A percentile compares a stretch with the other conserved stretches of the same genome.
These are phyloP conservation scores for Crithidia bombi DNA, from an alignment of 208 protist species.

Conservation along the genomic window DNA sequence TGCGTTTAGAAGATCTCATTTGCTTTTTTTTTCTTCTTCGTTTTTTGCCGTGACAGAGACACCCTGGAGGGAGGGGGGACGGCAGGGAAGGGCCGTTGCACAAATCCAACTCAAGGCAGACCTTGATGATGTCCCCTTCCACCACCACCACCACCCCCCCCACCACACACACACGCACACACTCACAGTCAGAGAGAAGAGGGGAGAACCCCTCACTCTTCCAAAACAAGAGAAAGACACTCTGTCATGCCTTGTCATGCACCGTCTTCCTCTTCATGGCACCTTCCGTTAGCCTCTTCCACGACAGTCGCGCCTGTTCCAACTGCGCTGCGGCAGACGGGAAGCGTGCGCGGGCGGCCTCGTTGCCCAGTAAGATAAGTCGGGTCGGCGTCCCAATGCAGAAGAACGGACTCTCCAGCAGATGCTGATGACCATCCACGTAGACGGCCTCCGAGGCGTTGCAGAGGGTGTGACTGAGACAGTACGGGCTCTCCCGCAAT, in stretches of 20 bases:
- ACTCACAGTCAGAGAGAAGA: no score
- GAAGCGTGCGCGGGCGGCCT: conserved; percentile 28
- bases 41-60: no score
- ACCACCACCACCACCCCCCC: no score
- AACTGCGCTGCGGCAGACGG: conserved; percentile 31
- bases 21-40: no score
- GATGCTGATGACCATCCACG: conserved; percentile 79
- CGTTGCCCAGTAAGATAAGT: conserved; percentile 73
- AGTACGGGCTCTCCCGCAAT: conserved; percentile 60
- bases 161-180: no score
- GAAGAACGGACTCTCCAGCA: conserved; percentile 67
- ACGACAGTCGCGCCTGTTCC: conserved; percentile 35
- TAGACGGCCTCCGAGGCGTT: conserved; percentile 55
- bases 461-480: conserved; percentile 58
- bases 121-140: no score
- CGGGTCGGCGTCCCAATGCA: conserved; percentile 70
- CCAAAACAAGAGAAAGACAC: neutral
- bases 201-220: neutral
- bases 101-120: no score
- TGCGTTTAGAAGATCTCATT: no score
- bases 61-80: no score
- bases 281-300: conserved; percentile 32
- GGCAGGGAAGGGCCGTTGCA: no score
- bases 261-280: neutral
- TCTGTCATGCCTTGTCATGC: no score